Evolutionary conservation across 306 rosid species (phyloP).

Genomic region (Benincasa hispida): DNA sequence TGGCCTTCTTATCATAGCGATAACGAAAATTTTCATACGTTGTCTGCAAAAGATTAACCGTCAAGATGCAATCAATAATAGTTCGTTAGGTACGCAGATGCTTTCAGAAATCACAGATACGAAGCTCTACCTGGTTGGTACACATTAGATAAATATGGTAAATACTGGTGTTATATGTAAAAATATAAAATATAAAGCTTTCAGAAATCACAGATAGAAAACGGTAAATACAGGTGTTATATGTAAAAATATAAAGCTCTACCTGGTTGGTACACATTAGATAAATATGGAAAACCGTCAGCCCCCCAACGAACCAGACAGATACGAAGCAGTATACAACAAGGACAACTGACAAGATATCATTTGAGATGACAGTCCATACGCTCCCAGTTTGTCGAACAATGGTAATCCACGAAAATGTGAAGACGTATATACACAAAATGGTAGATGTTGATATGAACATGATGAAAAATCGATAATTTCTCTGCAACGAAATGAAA

Average conservation of each 20-base stretch:
- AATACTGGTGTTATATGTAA: too few species aligned
- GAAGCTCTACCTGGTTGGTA: too few species aligned
- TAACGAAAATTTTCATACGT: constrained; percentile 88
- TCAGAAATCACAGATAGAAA: not conserved
- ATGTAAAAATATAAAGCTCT: constrained; percentile 1
- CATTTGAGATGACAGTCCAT: constrained; percentile 37
- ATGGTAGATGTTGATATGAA: constrained; percentile 65
- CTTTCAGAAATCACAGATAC: not conserved
- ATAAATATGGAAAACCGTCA: constrained; percentile 74
- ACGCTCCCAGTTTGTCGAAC: constrained; percentile 25
- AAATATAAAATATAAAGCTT: too few species aligned
- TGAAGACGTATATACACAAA: constrained; percentile 64
- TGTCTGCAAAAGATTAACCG: constrained; percentile 37
- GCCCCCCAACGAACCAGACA: constrained; percentile 93
- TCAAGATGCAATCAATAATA: not conserved
- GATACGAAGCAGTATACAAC: constrained; percentile 70
- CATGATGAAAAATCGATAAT: constrained; percentile 71
- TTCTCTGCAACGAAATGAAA: constrained; percentile 50
- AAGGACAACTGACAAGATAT: constrained; percentile 53
- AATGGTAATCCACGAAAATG: constrained; percentile 72
- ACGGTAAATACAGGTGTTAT: not conserved
- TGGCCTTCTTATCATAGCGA: constrained; percentile 78
- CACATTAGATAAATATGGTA: too few species aligned
- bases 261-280: constrained; percentile 88
- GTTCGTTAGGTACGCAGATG: not conserved